phyloP scores from a whole-genome alignment of 2,329 filamentous ascomycete genomes.

The Sporothrix protearum region DNA sequence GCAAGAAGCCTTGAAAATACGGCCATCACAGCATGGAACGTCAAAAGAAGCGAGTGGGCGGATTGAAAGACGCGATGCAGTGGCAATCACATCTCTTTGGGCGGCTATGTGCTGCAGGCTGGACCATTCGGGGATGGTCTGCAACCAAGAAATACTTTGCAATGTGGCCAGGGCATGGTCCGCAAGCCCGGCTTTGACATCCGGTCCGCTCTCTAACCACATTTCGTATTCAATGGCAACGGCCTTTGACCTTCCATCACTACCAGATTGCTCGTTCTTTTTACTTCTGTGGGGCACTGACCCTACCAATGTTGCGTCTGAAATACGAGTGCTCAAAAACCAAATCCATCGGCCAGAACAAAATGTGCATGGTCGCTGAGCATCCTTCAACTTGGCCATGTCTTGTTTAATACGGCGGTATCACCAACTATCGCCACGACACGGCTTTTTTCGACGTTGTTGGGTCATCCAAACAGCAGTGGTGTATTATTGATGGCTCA shows the following conservation, averaged over 20 bases:
- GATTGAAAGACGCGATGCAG: constrained; percentile 1
- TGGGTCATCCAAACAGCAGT: neutral
- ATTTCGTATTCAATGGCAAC: neutral
- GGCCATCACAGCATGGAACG: neutral
- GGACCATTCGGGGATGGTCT: neutral
- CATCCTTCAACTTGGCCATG: neutral
- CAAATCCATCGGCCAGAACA: neutral
- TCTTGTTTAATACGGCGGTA: neutral
- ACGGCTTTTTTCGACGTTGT: neutral
- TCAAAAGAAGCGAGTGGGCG: neutral
- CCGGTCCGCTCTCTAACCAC: neutral
- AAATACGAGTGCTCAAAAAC: neutral
- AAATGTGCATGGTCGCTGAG: too few relatives aligned
- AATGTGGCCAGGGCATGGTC: neutral
- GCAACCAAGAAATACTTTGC: neutral
- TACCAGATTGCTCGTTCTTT: neutral
- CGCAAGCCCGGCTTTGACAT: neutral
- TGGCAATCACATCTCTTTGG: neutral
- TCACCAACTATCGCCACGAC: neutral
- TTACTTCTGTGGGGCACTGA: neutral
- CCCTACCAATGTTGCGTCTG: neutral
- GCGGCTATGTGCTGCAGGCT: constrained; percentile 2
- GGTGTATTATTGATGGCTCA: neutral
- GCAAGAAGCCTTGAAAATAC: neutral
- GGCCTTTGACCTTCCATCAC: neutral